Percentiles rank a stretch among this genome's conserved stretches.
These are phyloP conservation scores for Candida multigemmis DNA, from an alignment of 805 yeast genomes.

Conservation along the genomic window DNA sequence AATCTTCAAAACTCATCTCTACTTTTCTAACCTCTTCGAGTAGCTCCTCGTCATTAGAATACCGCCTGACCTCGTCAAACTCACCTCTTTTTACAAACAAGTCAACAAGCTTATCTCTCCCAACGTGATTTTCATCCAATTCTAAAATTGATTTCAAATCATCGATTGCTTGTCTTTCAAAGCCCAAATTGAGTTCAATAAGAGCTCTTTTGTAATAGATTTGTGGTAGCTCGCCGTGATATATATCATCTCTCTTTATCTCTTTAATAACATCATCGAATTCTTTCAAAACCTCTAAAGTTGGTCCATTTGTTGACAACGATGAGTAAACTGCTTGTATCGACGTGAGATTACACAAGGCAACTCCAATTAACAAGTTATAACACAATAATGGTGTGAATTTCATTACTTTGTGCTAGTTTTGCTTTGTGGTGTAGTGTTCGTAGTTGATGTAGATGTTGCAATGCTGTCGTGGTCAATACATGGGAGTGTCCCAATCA, in stretches of 20 bases:
- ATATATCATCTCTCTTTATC: slow-evolving; percentile 9
- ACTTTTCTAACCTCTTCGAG: slow-evolving; percentile 9
- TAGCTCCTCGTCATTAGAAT: slow-evolving; percentile 7
- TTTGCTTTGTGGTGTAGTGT: no score
- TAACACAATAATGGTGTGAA: no score
- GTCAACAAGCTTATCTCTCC: slow-evolving; percentile 40
- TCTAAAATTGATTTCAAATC: slow-evolving; percentile 42
- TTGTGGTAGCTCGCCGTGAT: slow-evolving; percentile 32
- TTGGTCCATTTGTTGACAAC: slow-evolving; percentile 21
- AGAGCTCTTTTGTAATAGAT: slow-evolving; percentile 53
- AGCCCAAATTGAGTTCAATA: slow-evolving; percentile 48
- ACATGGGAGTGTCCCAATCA: no score
- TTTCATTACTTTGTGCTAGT: no score
- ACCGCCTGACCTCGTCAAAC: slow-evolving; percentile 19
- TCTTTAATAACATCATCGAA: slow-evolving; percentile 11
- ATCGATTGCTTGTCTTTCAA: slow-evolving; percentile 41
- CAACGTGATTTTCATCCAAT: slow-evolving; percentile 33
- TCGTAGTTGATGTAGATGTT: no score
- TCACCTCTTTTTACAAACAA: slow-evolving; percentile 46
- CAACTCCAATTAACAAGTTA: no score
- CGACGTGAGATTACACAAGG: slow-evolving; percentile 1
- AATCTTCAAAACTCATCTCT: slow-evolving; percentile 4
- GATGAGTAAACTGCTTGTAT: slow-evolving; percentile 10
- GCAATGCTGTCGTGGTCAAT: no score
- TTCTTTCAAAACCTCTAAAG: slow-evolving; percentile 12